Evolutionary conservation across 2,329 filamentous ascomycete species (phyloP), one percentile per base, ranked within the genome.

Genomic region (Pseudocercospora macadamiae): DNA sequence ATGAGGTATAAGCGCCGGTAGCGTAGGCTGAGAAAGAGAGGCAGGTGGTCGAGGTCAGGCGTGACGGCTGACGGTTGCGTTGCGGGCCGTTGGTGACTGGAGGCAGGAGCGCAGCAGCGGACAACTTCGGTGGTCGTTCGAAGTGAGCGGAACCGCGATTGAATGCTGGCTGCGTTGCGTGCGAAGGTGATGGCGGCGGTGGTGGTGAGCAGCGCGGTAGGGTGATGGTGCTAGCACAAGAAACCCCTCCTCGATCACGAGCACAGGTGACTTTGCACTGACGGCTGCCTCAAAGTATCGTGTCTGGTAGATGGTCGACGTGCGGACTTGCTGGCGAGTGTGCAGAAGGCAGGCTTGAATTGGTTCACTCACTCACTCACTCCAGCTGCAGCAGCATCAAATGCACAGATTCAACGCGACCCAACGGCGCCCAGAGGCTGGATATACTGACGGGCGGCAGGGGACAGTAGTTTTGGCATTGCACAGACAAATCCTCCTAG

Each of bases 191-290:
- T 48, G 44, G 44, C 37, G 57, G 51, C 44, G 23, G 55, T 18
- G 42, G 28, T 14, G 36, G 55, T 26, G 44, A 16, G 47, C 52
- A 32, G 34, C 37, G 37, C 21, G 23, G 52, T 45, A 4, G 26
- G 26, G 47, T 21, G 47, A 49, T 49, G 47, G 7, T 39, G 36
- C 36, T 49, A 49, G 47, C 21, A 49, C 47, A 30, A 49, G 47
- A 49, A 49, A 28, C 47, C 47, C 47, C 47, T 49, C 47, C 26
- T 49, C 47, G 47, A 49, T 49, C 47, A 49, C 47, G 47, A 49
- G 47, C 47, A 49, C 47, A 49, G 47, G 19, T 19, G 19, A 23
- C n/a, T 16, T 16, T 49, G 26, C 47, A 12, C 16, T 9, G 47
- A 30, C 47, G 26, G 16, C 8, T 21, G 25, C 16, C 26, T 32